Evolutionary conservation across 2,329 filamentous ascomycete species (phyloP).

Genomic region (Penicillium sp.): DNA sequence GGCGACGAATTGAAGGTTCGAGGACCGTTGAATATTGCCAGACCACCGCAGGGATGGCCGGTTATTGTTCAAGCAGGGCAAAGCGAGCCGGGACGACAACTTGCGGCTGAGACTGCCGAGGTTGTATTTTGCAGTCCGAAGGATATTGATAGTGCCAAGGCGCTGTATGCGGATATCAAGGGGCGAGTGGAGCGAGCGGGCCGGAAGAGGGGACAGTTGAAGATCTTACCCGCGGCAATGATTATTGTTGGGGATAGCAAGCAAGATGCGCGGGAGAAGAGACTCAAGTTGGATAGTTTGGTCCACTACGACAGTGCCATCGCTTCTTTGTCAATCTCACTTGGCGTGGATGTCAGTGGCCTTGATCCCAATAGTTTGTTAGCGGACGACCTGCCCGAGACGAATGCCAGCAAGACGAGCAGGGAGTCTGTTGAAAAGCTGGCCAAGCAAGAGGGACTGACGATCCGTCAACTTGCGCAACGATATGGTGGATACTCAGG

Average conservation of each 20-base stretch:
- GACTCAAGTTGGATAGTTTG: constrained; percentile 49
- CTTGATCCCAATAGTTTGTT: constrained; percentile 52
- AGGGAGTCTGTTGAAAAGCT: constrained; percentile 47
- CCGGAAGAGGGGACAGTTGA: constrained; percentile 46
- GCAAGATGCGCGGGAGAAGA: constrained; percentile 49
- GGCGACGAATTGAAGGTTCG: constrained; percentile 48
- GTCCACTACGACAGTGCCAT: constrained; percentile 56
- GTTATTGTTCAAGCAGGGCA: constrained; percentile 56
- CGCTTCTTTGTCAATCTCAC: constrained; percentile 49
- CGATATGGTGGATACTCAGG: constrained; percentile 51
- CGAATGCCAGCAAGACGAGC: constrained; percentile 53
- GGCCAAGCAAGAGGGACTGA: constrained; percentile 46
- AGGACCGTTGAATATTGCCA: constrained; percentile 52
- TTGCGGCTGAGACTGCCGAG: constrained; percentile 54
- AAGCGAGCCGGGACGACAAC: constrained; percentile 50
- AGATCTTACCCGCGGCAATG: constrained; percentile 52
- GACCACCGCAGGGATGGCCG: constrained; percentile 54
- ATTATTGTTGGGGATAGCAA: constrained; percentile 50
- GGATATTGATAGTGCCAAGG: constrained; percentile 47
- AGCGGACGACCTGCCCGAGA: constrained; percentile 51
- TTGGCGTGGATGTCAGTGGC: constrained; percentile 48
- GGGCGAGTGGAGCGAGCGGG: constrained; percentile 45
- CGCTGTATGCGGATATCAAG: constrained; percentile 53
- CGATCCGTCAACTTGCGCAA: constrained; percentile 52
- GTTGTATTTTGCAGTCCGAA: constrained; percentile 52